Base-by-base conservation (phyloP, 768 basidiomycete species). In the Postia placenta region DNA sequence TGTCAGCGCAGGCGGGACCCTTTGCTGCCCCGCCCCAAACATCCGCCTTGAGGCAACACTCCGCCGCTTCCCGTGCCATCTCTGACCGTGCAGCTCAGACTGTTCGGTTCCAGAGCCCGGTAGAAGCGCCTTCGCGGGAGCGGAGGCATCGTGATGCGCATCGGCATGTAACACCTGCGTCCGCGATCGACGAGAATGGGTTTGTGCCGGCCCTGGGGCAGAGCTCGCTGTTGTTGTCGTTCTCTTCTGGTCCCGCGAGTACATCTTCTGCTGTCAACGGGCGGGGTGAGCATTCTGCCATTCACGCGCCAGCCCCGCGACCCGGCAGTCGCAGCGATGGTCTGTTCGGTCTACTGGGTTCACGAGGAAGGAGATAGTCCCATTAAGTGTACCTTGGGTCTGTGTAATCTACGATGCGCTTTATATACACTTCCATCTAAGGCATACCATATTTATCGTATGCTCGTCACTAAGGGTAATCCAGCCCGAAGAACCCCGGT, bases 201-300 rank as follows among this genome's bases (percentile, higher is more conserved):
- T 39, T 22, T 36, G 15, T 47, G 20, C 19, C 48, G 17, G n/a
- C 48, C 12, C 26, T 38, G 15, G 7, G 35, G 26, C 48, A 43
- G 26, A 39, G 56, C 37, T 49, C 48, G 0, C 51, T 57, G 6
- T 43, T 54, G 9, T 48, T 57, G 19, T 50, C 53, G 15, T 57
- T 57, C 35, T 45, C 50, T 15, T 36, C 35, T 20, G 22, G 24
- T 24, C n/a, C 56, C 1, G 44, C 47, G 27, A 50, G 42, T 44
- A 55, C 50, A 4, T 54, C 57, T 12, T 20, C 54, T 7, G 57
- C 57, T 4, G 57, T 58, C 17, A 51, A 43, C 26, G 50, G 46
- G 17, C 42, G 44, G 33, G 57, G 54, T n/a, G 46, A 55, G 36
- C 49, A 50, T n/a, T 49, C 56, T 11, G 50, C 44, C 5, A 58